Base-by-base conservation (phyloP, 2,329 filamentous ascomycete species). In the Colletotrichum abscissum region DNA sequence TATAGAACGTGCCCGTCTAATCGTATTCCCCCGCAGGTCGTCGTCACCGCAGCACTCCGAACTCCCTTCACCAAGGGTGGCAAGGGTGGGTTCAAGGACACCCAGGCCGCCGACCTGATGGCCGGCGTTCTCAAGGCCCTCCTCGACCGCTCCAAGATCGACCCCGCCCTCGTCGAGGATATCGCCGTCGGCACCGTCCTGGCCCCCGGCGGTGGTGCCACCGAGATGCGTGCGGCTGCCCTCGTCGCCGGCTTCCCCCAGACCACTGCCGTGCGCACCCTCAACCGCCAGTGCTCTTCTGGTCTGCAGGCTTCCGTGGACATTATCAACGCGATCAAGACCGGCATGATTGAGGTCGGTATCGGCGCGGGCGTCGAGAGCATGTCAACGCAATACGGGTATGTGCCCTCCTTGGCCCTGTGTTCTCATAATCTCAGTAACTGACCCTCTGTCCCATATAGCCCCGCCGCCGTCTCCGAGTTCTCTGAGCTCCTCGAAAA, bases 81-180 rank as follows among this genome's bases (percentile, higher is more conserved):
- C 79, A 95, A 95, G 85, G 97, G 97, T 77, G 93, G 92, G 63
- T 97, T 99, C 89, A 98, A 98, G 88, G 97, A 98, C 85, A 98
- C 97, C 9, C 88, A 91, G 68, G 94, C 94, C 7, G 90, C 95
- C 54, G 96, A 98, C 83, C 88, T 98, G 75, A 92, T 98, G 79
- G 91, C 92, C 63, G 95, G 94, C 78, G 92, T 95, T 59, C 92
- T 98, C 84, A 93, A 92, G 84, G 92, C 92, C 73, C 87, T 98
- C 76, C 88, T 98, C 81, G 88, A 93, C 70, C 94, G 95, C 78
- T 98, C 95, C 77, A 92, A 92, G 76, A 97, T 98, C 84, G 94
- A 98, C 85, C 95, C 97, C 26, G 87, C 86, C 49, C 88, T 97
- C 46, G 95, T 99, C 62, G 94, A 98, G 84, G 97, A 99, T 81